These are phyloP conservation scores for Paecilomyces variotii DNA, from an alignment of 2,329 filamentous ascomycete genomes.

Conservation along the genomic window DNA sequence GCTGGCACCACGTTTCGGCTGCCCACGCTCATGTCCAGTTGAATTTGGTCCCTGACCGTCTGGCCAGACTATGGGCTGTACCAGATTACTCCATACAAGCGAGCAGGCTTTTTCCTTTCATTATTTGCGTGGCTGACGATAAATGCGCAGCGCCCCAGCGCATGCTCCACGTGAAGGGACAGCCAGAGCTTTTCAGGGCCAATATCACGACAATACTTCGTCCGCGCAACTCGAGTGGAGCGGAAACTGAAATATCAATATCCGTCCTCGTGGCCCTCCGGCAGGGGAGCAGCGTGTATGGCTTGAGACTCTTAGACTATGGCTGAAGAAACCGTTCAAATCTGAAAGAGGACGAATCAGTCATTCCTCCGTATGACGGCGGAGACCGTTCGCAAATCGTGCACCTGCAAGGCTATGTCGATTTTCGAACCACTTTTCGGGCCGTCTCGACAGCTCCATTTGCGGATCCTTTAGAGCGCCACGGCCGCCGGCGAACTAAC, in stretches of 20 bases:
- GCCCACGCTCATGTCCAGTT: neutral
- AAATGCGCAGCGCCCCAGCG: neutral
- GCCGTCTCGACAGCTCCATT: slow-evolving; percentile 1
- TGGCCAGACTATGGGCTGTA: neutral
- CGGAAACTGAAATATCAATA: neutral
- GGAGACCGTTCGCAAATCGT: slow-evolving; percentile 1
- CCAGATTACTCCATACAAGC: neutral
- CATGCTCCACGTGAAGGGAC: neutral
- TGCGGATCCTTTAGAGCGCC: neutral
- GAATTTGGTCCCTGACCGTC: neutral
- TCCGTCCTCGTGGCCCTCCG: neutral
- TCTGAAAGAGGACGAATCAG: neutral
- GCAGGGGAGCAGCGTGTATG: neutral
- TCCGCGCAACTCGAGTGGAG: neutral
- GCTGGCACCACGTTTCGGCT: neutral
- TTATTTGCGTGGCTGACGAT: neutral
- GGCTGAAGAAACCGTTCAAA: neutral
- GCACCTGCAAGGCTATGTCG: neutral
- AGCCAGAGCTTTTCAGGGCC: neutral
- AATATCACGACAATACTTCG: neutral
- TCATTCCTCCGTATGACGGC: neutral
- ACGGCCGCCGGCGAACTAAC: neutral
- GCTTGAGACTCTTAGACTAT: neutral
- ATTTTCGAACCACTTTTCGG: slow-evolving; percentile 2
- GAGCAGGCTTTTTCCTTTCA: neutral